These are phyloP conservation scores for Steccherinum ochraceum DNA, from an alignment of 768 basidiomycete genomes.

Conservation along the genomic window DNA sequence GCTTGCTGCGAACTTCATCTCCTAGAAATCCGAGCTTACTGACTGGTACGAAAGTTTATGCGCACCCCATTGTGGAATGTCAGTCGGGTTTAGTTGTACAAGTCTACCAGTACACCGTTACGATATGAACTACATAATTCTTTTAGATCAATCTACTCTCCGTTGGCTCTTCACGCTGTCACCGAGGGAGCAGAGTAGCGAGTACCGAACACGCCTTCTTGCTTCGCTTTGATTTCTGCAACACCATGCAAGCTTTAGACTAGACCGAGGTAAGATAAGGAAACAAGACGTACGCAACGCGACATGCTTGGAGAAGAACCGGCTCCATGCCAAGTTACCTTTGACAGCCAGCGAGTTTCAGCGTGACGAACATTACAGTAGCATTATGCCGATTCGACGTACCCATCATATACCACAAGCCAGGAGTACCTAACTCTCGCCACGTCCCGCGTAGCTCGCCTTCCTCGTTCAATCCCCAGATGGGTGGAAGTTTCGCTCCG, in stretches of 20 bases:
- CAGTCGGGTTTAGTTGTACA: too few species aligned
- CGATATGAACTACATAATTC: too few species aligned
- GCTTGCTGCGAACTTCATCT: too few species aligned
- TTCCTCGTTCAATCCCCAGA: conserved; percentile 64
- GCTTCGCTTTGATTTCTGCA: conserved; percentile 64
- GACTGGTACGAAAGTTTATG: too few species aligned
- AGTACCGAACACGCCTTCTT: conserved; percentile 38
- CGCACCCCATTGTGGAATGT: too few species aligned
- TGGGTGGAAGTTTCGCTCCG: conserved; percentile 36
- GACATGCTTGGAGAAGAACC: conserved; percentile 64
- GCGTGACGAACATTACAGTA: too few species aligned
- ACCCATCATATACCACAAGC: conserved; percentile 60
- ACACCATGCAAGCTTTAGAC: not conserved
- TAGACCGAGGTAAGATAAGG: not conserved
- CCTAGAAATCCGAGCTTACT: too few species aligned
- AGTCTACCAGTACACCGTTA: too few species aligned
- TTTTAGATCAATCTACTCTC: too few species aligned
- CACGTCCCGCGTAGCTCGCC: conserved; percentile 52
- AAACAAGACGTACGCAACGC: conserved; percentile 47
- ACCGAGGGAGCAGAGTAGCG: conserved; percentile 19
- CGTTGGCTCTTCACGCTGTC: not conserved
- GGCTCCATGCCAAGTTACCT: conserved; percentile 52
- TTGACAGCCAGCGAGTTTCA: not conserved
- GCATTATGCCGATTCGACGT: conserved; percentile 35
- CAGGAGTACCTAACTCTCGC: conserved; percentile 44